Evolutionary conservation across 2,329 filamentous ascomycete species (phyloP).

Genomic region (Aspergillus ochraceoroseus): DNA sequence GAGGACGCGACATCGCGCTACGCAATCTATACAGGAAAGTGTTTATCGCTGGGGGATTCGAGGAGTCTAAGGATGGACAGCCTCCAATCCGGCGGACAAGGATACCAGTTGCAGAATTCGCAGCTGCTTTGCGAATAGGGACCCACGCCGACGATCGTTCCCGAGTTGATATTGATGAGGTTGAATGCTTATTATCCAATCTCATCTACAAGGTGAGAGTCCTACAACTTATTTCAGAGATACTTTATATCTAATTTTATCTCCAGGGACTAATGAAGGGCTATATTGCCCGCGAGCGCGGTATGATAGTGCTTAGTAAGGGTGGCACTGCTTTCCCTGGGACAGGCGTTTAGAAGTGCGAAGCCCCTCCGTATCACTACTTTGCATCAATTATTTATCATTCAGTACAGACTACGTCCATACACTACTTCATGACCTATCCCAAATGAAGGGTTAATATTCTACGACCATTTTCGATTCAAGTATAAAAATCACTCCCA

Average conservation of each 20-base stretch:
- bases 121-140: constrained; percentile 72
- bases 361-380: too few relatives aligned
- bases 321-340: constrained; percentile 81
- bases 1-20: constrained; percentile 83
- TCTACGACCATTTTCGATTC: too few relatives aligned
- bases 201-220: constrained; percentile 87
- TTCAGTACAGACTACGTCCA: not conserved
- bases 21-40: constrained; percentile 91
- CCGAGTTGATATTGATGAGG: constrained; percentile 77
- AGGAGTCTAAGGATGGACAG: constrained; percentile 66
- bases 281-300: constrained; percentile 87
- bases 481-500: too few relatives aligned
- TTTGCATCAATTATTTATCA: not conserved
- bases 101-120: constrained; percentile 77
- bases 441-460: too few relatives aligned
- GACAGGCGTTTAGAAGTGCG: constrained; percentile 60
- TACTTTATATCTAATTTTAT: constrained; percentile 13
- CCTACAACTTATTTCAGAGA: too few relatives aligned
- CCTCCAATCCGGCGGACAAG: constrained; percentile 62
- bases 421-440: not conserved
- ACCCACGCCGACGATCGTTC: constrained; percentile 50
- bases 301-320: constrained; percentile 89
- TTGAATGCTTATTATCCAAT: constrained; percentile 90
- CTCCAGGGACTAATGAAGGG: constrained; percentile 90
- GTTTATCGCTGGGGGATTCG: constrained; percentile 77